A percentile compares a stretch with the other conserved stretches of the same genome.
Conservation (phyloP, 1,284 basidiomycete species). For the Dichomitus squalens region DNA sequence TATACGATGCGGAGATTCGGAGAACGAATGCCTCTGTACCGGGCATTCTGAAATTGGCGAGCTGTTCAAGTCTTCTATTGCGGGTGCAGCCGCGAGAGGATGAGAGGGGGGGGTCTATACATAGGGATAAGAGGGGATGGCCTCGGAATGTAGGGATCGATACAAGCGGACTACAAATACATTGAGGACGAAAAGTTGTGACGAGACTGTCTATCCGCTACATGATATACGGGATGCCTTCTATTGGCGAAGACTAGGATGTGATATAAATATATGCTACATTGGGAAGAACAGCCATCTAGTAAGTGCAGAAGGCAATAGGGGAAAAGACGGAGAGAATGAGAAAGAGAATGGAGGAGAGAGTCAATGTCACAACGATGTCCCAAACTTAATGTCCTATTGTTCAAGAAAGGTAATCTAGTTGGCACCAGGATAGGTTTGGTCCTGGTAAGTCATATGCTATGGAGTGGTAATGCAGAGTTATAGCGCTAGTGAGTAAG, state of each 20-base stretch:
- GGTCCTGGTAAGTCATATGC: conserved; percentile 12
- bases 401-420: background rate
- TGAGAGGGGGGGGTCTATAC: too few species aligned
- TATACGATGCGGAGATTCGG: too few species aligned
- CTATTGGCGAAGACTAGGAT: background rate
- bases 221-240: background rate
- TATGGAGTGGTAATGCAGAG: background rate
- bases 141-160: background rate
- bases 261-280: conserved; percentile 22
- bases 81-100: too few species aligned
- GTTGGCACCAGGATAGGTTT: conserved; percentile 12
- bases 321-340: too few species aligned
- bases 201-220: conserved; percentile 1
- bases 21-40: too few species aligned
- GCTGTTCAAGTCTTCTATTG: too few species aligned
- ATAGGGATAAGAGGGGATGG: too few species aligned
- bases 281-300: background rate
- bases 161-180: background rate
- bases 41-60: too few species aligned
- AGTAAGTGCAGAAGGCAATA: too few species aligned
- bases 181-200: background rate
- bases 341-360: too few species aligned
- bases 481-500: conserved; percentile 1
- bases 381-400: too few species aligned
- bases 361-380: too few species aligned